A percentile compares a stretch with the other conserved stretches of the same genome.
These are phyloP conservation scores for Ogataea hybrid DNA, from an alignment of 1,139 yeast genomes.

Conservation along the genomic window DNA sequence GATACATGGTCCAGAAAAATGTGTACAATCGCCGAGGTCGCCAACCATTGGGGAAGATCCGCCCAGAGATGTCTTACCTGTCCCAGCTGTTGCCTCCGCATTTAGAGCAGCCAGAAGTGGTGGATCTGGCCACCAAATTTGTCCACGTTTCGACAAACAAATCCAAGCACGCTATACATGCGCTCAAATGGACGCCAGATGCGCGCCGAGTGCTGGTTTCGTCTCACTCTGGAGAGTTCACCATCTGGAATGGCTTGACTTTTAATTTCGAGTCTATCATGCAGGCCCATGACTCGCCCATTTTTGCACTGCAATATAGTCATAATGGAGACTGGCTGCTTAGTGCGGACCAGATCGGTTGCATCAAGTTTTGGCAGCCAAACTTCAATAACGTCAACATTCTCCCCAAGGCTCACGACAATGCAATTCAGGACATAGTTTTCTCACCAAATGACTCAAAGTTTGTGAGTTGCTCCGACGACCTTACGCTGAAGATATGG, in stretches of 20 bases:
- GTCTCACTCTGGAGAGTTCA: slow-evolving; percentile 91
- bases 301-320: slow-evolving; percentile 74
- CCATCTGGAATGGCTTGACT: slow-evolving; percentile 95
- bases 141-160: slow-evolving; percentile 91
- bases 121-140: slow-evolving; percentile 74
- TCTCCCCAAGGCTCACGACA: slow-evolving; percentile 67
- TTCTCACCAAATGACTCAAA: slow-evolving; percentile 90
- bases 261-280: slow-evolving; percentile 95
- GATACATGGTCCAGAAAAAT: slow-evolving; percentile 62
- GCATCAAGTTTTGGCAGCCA: slow-evolving; percentile 95
- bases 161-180: slow-evolving; percentile 86
- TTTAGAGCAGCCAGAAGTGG: slow-evolving; percentile 53
- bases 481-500: slow-evolving; percentile 87
- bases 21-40: slow-evolving; percentile 41
- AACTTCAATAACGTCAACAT: slow-evolving; percentile 95
- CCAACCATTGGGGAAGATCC: slow-evolving; percentile 54
- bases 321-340: slow-evolving; percentile 94
- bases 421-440: slow-evolving; percentile 81
- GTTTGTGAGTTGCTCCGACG: slow-evolving; percentile 91
- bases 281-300: slow-evolving; percentile 97
- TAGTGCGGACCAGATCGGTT: slow-evolving; percentile 92
- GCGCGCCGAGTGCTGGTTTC: slow-evolving; percentile 90
- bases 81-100: slow-evolving; percentile 72
- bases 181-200: slow-evolving; percentile 95
- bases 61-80: slow-evolving; percentile 78